Percentiles rank a stretch among this genome's conserved stretches.
These are phyloP conservation scores for Lachancea kluyveri DNA, from an alignment of 805 yeast genomes.

Conservation along the genomic window DNA sequence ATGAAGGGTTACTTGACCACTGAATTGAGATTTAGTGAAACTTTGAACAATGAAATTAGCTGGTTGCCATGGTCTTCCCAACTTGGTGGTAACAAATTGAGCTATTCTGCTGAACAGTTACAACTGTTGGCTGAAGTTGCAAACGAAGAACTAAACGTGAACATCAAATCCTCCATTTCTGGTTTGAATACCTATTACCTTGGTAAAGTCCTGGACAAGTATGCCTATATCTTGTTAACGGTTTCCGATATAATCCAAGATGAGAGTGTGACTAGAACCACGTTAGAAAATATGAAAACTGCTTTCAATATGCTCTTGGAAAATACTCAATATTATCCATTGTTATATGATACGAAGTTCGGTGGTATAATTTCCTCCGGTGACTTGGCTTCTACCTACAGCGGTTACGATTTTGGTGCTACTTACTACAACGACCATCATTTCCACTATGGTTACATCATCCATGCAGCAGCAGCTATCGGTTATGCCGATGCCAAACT, in stretches of 20 bases:
- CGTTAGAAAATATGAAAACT: conserved; percentile 34
- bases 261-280: conserved; percentile 31
- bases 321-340: conserved; percentile 43
- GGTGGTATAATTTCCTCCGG: conserved; percentile 51
- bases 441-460: conserved; percentile 79
- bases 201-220: conserved; percentile 52
- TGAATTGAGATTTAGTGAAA: conserved; percentile 34
- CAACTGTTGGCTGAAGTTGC: conserved; percentile 40
- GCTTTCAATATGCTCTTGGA: conserved; percentile 38
- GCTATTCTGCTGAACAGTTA: conserved; percentile 41
- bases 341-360: conserved; percentile 49
- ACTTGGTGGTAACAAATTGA: conserved; percentile 26
- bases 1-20: conserved; percentile 42
- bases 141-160: conserved; percentile 40
- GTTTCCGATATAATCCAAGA: conserved; percentile 44
- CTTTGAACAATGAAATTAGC: conserved; percentile 34
- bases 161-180: conserved; percentile 37
- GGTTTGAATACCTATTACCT: conserved; percentile 41
- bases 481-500: conserved; percentile 52
- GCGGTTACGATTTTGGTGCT: conserved; percentile 58
- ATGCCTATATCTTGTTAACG: conserved; percentile 48
- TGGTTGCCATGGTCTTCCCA: conserved; percentile 41
- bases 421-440: conserved; percentile 82
- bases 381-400: conserved; percentile 36
- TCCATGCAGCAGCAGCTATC: conserved; percentile 77